These are phyloP conservation scores for Cryphonectria radicalis DNA, from an alignment of 2,329 filamentous ascomycete genomes.

Conservation along the genomic window DNA sequence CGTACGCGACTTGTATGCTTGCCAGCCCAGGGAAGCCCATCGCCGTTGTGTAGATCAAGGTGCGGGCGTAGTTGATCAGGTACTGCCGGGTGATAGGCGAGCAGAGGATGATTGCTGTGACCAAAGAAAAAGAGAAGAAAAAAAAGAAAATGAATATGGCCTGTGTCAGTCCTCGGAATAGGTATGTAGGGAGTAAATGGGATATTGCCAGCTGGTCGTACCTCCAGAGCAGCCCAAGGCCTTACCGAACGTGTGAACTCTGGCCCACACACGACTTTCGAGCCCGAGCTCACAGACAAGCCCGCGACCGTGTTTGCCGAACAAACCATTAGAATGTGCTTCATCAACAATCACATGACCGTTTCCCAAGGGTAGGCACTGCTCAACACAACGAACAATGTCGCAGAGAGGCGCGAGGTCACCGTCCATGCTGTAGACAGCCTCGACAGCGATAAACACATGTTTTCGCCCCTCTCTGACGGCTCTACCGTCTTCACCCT, in stretches of 20 bases:
- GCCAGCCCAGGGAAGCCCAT: conserved; percentile 65
- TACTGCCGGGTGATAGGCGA: conserved; percentile 63
- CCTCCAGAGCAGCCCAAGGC: conserved; percentile 71
- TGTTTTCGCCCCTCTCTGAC: conserved; percentile 48
- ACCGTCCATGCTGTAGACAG: conserved; percentile 83
- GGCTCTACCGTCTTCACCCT: conserved; percentile 39
- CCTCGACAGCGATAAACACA: conserved; percentile 72
- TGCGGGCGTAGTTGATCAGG: conserved; percentile 76
- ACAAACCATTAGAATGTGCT: conserved; percentile 67
- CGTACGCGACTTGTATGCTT: conserved; percentile 61
- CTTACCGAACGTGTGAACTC: conserved; percentile 70
- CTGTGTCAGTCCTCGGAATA: neutral
- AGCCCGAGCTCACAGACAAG: conserved; percentile 61
- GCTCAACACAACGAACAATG: conserved; percentile 62
- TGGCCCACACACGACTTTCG: conserved; percentile 58
- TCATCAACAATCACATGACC: conserved; percentile 70
- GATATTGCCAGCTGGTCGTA: neutral
- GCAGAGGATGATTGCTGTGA: conserved; percentile 62
- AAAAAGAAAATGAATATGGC: fast-evolving
- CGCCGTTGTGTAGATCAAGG: conserved; percentile 75
- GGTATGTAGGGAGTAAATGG: neutral
- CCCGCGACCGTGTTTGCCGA: conserved; percentile 60
- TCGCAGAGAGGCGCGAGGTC: conserved; percentile 68
- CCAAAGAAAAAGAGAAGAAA: neutral
- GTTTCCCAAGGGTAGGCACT: conserved; percentile 59